Evolutionary conservation across 2,329 filamentous ascomycete genomes (phyloP), one percentile per base, ranked within the genome.

Genomic region (Arthroderma sp.): DNA sequence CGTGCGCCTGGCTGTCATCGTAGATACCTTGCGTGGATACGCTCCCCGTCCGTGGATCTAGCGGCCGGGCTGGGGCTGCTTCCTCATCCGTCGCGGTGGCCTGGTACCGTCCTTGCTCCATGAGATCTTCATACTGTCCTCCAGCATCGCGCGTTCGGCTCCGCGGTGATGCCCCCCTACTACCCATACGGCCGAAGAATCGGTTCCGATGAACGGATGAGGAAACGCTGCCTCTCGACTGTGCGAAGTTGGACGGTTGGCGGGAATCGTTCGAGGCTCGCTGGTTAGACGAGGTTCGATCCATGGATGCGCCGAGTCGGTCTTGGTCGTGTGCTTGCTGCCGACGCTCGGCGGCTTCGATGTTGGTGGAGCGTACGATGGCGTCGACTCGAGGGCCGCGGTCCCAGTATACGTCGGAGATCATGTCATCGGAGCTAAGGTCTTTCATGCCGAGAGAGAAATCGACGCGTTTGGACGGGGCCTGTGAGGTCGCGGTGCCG

Each of bases 401-500:
- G 64, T 83, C 81, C 58, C 83, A 81, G 65, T 82, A 84, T 0
- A 87, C 79, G 64, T 88, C 85, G 49, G 81, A 82, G 59, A 80
- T 77, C 47, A 82, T 72, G 61, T 85, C 82, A 33, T 75, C 76
- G 0, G 79, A 75, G 2, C 77, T 77, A 41, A 84, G 74, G 47
- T 79, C 77, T 35, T 74, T 77, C 78, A 86, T 85, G 31, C 85
- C 85, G 1, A 87, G 74, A 1, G 83, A 86, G 69, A 87, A 87
- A 66, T 87, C 85, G 31, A 87, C 83, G 28, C 83, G 81, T 56
- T 81, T 82, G 0, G 82, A 70, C 0, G 81, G 81, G n/a, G 65
- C 66, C 8, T n/a, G n/a, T n/a, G 66, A 67, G n/a, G 69, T 71
- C 13, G 61, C 61, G 6, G 63, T 63, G 28, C 63, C 62, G 9